Evolutionary conservation across 257 asterid genomes (phyloP).

Genomic region (Salvia miltiorrhiza): DNA sequence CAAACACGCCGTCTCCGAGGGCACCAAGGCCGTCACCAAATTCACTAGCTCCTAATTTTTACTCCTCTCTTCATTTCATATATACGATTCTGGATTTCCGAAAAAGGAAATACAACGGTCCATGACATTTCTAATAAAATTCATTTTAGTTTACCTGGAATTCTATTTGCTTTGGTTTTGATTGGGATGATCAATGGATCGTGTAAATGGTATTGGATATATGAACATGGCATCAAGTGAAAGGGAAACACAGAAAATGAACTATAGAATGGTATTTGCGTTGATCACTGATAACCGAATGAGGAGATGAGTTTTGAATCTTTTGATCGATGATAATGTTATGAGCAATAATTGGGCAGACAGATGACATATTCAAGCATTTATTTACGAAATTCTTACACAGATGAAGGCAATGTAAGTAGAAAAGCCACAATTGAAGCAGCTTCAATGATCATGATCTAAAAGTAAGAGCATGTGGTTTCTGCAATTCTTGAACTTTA

Average conservation of each 20-base stretch:
- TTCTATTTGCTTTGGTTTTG: neutral
- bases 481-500: constrained; percentile 9
- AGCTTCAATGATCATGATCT: constrained; percentile 6
- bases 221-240: too few species aligned
- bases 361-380: neutral
- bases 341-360: neutral
- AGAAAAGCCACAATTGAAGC: neutral
- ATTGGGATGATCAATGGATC: neutral
- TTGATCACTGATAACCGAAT: neutral
- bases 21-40: constrained; percentile 48
- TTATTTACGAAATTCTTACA: neutral
- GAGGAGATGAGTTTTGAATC: neutral
- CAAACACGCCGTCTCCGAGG: constrained; percentile 48
- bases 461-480: constrained; percentile 7
- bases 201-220: neutral
- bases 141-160: neutral
- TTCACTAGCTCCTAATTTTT: constrained; percentile 35
- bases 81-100: neutral
- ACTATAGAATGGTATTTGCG: too few species aligned
- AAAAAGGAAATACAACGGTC: neutral
- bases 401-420: neutral
- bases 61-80: neutral
- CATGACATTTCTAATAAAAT: neutral
- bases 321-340: neutral
- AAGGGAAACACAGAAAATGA: too few species aligned